phyloP scores from a whole-genome alignment of 108 stramenopile species.

The Licmophora abbreviata region DNA sequence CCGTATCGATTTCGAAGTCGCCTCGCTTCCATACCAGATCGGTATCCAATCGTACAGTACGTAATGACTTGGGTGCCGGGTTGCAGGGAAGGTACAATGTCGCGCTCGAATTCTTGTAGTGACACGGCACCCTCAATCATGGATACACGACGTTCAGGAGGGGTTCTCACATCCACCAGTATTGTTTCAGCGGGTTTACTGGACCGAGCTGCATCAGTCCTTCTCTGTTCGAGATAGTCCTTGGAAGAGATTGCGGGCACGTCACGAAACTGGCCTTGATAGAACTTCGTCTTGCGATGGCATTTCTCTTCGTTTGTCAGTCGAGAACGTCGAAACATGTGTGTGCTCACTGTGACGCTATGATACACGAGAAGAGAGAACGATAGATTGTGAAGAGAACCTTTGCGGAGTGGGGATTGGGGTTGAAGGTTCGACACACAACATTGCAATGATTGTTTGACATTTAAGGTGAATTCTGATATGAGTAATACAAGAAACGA shows the following conservation, averaged over 20 bases:
- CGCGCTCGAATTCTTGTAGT: slow-evolving; percentile 28
- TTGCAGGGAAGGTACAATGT: background rate
- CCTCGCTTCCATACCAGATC: slow-evolving; percentile 42
- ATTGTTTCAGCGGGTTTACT: slow-evolving; percentile 1
- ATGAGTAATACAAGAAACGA: too few species aligned
- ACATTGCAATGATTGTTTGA: too few species aligned
- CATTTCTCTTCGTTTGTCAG: background rate
- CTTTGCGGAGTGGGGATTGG: too few species aligned
- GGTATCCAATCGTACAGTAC: slow-evolving; percentile 63
- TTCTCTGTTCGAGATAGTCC: background rate
- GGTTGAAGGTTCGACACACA: too few species aligned
- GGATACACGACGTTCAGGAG: slow-evolving; percentile 29
- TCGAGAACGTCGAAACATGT: too few species aligned
- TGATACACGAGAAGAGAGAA: too few species aligned
- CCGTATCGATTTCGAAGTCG: slow-evolving; percentile 12
- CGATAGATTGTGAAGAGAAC: too few species aligned
- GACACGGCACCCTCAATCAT: slow-evolving; percentile 42
- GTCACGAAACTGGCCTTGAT: slow-evolving; percentile 9
- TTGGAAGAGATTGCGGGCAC: slow-evolving; percentile 9
- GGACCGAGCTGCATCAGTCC: background rate
- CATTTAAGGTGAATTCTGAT: too few species aligned
- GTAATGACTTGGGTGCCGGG: slow-evolving; percentile 18
- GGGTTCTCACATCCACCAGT: slow-evolving; percentile 34
- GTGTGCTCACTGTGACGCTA: too few species aligned
- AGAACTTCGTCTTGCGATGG: background rate